Conservation (phyloP, 2,329 filamentous ascomycete genomes). For the Pseudogymnoascus sp. region DNA sequence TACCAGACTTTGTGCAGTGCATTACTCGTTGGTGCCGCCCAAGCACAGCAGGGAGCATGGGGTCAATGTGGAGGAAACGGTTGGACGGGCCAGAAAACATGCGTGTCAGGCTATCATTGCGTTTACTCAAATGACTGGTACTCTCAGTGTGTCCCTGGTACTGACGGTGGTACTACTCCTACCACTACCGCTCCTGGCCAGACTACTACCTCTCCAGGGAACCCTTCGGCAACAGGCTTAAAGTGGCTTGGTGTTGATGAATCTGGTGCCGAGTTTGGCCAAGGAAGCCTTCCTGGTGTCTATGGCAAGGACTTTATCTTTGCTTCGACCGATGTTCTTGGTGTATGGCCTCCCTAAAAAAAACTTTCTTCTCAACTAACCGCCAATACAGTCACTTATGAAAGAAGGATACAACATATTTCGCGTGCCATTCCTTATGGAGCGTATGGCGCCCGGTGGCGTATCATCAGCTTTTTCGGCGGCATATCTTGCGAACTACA, state of each 20-base stretch:
- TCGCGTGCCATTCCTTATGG: conserved; percentile 50
- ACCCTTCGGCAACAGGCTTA: neutral
- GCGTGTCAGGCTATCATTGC: conserved; percentile 16
- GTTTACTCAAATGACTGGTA: conserved; percentile 16
- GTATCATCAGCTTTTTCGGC: conserved; percentile 37
- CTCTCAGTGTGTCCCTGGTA: conserved; percentile 16
- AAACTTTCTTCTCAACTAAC: neutral
- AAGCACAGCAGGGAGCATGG: conserved; percentile 13
- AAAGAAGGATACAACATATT: conserved; percentile 39
- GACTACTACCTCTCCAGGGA: neutral
- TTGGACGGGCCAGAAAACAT: conserved; percentile 16
- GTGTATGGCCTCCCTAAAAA: neutral
- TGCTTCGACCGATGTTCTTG: conserved; percentile 7
- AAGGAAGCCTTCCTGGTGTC: conserved; percentile 44
- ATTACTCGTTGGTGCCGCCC: neutral
- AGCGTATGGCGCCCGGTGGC: conserved; percentile 41
- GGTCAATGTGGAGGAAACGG: conserved; percentile 17
- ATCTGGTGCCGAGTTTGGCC: conserved; percentile 56
- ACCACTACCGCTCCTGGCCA: neutral
- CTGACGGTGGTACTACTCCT: neutral
- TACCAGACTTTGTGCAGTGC: neutral
- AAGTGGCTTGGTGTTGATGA: conserved; percentile 28
- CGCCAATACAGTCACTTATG: neutral
- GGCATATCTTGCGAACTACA: conserved; percentile 36
- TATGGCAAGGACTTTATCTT: conserved; percentile 51